Conservation (phyloP, 306 rosid genomes). For the Malus sieversii region DNA sequence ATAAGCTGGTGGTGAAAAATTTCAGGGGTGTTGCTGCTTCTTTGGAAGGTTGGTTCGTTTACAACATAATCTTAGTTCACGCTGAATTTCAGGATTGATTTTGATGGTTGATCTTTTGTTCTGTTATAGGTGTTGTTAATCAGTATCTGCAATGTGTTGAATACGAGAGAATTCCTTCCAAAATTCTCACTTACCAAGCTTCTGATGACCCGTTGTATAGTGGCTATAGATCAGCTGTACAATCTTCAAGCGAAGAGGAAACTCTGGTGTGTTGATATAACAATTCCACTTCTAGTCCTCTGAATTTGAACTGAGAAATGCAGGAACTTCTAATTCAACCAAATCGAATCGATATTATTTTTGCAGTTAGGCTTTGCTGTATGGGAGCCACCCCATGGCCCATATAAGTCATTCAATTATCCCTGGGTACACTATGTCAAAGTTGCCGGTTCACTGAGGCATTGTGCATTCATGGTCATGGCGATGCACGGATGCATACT, state of each 20-base stretch:
- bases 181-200: slow-evolving; percentile 66
- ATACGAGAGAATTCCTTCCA: slow-evolving; percentile 65
- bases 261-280: slow-evolving; percentile 42
- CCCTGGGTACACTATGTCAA: slow-evolving; percentile 63
- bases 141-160: slow-evolving; percentile 59
- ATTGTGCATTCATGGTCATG: slow-evolving; percentile 78
- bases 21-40: slow-evolving; percentile 56
- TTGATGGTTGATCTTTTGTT: slow-evolving; percentile 6
- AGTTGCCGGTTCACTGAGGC: slow-evolving; percentile 69
- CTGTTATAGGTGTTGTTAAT: slow-evolving; percentile 47
- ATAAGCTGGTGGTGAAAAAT: slow-evolving; percentile 69
- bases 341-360: background rate
- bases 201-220: slow-evolving; percentile 63
- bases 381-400: slow-evolving; percentile 88
- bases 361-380: slow-evolving; percentile 62
- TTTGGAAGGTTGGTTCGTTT: slow-evolving; percentile 44
- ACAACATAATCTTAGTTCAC: background rate
- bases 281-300: background rate
- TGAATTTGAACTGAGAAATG: background rate
- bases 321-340: background rate
- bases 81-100: background rate
- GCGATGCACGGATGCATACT: slow-evolving; percentile 83
- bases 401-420: slow-evolving; percentile 48
- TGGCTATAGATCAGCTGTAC: slow-evolving; percentile 70
- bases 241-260: slow-evolving; percentile 67